Percentiles rank a stretch among this genome's conserved stretches.
Evolutionary conservation across 176 grass and related monocot species (phyloP).

Genomic region (Triticum timopheevii): DNA sequence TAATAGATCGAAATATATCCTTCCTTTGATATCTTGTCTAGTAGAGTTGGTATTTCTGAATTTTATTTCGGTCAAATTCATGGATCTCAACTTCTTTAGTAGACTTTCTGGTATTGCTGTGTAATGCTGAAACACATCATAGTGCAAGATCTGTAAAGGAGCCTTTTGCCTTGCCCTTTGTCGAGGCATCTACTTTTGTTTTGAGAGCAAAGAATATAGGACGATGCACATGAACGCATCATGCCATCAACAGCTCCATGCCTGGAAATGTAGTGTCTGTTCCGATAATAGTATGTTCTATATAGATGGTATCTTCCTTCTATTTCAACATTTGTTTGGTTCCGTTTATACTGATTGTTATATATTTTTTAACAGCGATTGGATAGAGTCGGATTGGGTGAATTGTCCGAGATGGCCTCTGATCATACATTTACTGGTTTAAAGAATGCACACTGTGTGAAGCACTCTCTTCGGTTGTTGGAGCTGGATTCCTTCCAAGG

Average conservation of each 20-base stretch:
- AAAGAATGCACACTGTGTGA: too few relatives aligned
- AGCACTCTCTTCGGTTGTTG: too few relatives aligned
- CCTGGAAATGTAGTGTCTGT: neutral
- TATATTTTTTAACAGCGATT: too few relatives aligned
- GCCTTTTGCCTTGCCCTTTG: neutral
- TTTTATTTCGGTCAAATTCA: neutral
- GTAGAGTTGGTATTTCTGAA: neutral
- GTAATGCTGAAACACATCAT: neutral
- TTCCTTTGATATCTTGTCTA: neutral
- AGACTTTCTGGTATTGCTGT: neutral
- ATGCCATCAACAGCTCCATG: neutral
- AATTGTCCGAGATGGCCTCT: too few relatives aligned
- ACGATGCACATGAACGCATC: slow-evolving; percentile 36
- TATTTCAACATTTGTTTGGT: too few relatives aligned
- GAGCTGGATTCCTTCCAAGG: too few relatives aligned
- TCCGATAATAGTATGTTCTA: too few relatives aligned
- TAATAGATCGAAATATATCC: neutral
- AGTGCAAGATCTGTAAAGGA: slow-evolving; percentile 17
- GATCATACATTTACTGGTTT: too few relatives aligned
- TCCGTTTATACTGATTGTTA: too few relatives aligned
- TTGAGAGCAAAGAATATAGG: slow-evolving; percentile 8
- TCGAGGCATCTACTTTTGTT: neutral
- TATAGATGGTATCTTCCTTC: too few relatives aligned
- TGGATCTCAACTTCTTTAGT: neutral
- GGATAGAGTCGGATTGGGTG: too few relatives aligned